Conservation (phyloP, 2,329 filamentous ascomycete species). For the Fusarium scirpi region DNA sequence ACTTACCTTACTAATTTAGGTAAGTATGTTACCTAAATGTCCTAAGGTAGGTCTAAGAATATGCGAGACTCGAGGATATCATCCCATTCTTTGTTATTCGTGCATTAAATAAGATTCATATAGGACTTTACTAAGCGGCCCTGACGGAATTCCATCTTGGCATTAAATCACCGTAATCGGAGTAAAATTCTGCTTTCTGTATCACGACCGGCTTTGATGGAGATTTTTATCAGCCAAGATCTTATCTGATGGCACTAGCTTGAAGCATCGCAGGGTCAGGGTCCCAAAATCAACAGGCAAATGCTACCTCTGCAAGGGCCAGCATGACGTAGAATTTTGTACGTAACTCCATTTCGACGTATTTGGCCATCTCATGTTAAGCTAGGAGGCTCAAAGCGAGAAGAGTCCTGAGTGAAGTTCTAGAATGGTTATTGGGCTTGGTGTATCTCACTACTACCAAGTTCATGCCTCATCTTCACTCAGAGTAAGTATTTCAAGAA, state of each 20-base stretch:
- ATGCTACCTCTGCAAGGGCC: neutral
- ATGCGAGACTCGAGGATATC: neutral
- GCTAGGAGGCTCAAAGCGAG: neutral
- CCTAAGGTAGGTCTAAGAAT: neutral
- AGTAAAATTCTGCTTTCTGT: neutral
- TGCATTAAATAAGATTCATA: too few species aligned
- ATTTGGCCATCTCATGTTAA: too few species aligned
- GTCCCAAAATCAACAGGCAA: neutral
- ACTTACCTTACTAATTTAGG: neutral
- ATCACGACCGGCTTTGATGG: too few species aligned
- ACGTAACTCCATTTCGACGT: neutral
- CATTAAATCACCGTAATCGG: slow-evolving; percentile 3
- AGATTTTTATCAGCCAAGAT: slow-evolving; percentile 16
- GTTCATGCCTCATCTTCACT: neutral
- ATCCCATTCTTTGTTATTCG: neutral
- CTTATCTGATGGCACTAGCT: slow-evolving; percentile 17
- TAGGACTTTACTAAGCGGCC: neutral
- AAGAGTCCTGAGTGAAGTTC: neutral
- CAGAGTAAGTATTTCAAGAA: accelerated
- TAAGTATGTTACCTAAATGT: too few species aligned
- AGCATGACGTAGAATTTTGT: neutral
- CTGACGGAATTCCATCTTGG: slow-evolving; percentile 1
- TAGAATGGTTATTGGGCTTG: too few species aligned
- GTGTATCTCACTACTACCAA: neutral
- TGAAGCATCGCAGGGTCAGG: slow-evolving; percentile 5